These are phyloP conservation scores for Liriodendron chinense DNA, from an alignment of 164 flowering plant genomes.

Conservation along the genomic window DNA sequence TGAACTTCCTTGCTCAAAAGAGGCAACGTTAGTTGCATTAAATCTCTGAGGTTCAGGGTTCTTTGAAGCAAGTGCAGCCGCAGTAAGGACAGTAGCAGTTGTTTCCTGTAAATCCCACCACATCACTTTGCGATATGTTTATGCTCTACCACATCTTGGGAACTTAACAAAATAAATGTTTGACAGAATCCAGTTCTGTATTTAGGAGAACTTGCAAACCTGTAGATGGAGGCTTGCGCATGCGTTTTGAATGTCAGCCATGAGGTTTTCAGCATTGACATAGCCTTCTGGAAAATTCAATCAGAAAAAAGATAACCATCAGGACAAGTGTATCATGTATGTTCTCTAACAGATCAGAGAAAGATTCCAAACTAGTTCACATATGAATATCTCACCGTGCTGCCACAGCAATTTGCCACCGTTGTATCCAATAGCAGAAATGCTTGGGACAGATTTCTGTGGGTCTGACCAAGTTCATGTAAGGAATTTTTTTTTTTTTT, in stretches of 20 bases:
- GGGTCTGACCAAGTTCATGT: conserved; percentile 59
- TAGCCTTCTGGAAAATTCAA: conserved; percentile 51
- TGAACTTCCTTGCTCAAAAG: conserved; percentile 34
- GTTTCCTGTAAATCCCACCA: conserved; percentile 54
- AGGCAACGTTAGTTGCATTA: conserved; percentile 24
- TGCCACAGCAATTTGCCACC: conserved; percentile 62
- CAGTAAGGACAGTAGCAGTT: conserved; percentile 56
- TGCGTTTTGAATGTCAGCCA: conserved; percentile 60
- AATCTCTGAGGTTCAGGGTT: conserved; percentile 34
- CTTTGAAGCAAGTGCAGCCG: conserved; percentile 63
- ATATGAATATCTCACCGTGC: conserved; percentile 41
- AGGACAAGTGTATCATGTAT: neutral
- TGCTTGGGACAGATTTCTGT: conserved; percentile 59
- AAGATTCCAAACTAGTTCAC: neutral
- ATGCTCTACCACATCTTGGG: neutral
- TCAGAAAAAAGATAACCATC: conserved; percentile 3
- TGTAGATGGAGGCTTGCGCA: conserved; percentile 71
- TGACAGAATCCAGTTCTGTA: neutral
- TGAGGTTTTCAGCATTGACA: conserved; percentile 54
- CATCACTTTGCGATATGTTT: neutral
- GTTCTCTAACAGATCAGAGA: neutral
- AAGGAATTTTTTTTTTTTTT: conserved; percentile 25
- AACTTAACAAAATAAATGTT: neutral
- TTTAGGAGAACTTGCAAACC: conserved; percentile 33
- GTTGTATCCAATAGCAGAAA: conserved; percentile 72